phyloP scores from a whole-genome alignment of 2,329 filamentous ascomycete species.

The Beauveria brongniartii region DNA sequence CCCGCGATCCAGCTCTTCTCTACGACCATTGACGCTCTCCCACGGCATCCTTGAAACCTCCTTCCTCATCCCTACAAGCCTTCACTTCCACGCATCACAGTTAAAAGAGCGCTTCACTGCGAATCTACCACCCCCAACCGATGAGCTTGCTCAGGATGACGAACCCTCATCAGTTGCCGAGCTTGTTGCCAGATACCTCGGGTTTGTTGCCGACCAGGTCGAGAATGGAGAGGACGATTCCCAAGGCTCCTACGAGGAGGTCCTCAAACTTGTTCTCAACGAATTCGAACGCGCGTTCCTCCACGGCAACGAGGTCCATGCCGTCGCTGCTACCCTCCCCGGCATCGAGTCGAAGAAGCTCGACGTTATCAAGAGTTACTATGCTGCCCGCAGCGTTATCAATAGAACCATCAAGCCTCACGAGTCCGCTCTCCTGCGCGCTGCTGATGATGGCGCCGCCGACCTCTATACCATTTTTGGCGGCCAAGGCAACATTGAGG shows the following conservation, averaged over 20 bases:
- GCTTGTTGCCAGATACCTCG: slow-evolving; percentile 87
- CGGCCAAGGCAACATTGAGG: slow-evolving; percentile 97
- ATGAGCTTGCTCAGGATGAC: slow-evolving; percentile 95
- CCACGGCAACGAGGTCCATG: slow-evolving; percentile 92
- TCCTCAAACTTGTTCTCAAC: slow-evolving; percentile 84
- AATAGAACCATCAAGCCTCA: slow-evolving; percentile 85
- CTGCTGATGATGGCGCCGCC: slow-evolving; percentile 74
- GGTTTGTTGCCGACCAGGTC: slow-evolving; percentile 79
- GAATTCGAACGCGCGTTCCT: slow-evolving; percentile 96
- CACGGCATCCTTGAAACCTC: slow-evolving; percentile 96
- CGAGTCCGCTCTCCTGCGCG: slow-evolving; percentile 85
- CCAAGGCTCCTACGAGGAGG: slow-evolving; percentile 83
- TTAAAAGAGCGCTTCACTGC: slow-evolving; percentile 84
- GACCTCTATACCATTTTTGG: slow-evolving; percentile 92
- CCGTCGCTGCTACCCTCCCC: slow-evolving; percentile 73
- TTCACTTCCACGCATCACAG: slow-evolving; percentile 94
- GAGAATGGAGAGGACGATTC: slow-evolving; percentile 87
- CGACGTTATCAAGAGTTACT: slow-evolving; percentile 83
- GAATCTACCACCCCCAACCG: slow-evolving; percentile 81
- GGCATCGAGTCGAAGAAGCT: slow-evolving; percentile 93
- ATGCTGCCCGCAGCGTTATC: slow-evolving; percentile 73
- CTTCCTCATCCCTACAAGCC: slow-evolving; percentile 87
- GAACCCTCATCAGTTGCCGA: slow-evolving; percentile 95
- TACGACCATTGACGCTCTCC: slow-evolving; percentile 80
- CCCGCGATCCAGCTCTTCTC: slow-evolving; percentile 84